Evolutionary conservation across 768 basidiomycete species (phyloP).

Genomic region (Mycena galopus): DNA sequence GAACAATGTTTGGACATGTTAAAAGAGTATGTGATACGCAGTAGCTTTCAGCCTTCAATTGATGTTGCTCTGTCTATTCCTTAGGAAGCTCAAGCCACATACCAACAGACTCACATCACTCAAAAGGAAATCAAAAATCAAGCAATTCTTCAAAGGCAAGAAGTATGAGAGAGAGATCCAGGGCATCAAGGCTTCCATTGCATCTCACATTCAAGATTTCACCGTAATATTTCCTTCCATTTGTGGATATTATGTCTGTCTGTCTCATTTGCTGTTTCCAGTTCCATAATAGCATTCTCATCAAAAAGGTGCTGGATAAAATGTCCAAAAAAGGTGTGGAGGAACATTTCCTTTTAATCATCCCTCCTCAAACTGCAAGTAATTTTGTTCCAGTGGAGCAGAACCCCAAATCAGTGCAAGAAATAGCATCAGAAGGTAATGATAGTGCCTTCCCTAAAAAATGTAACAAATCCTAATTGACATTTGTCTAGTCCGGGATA

Average conservation of each 20-base stretch:
- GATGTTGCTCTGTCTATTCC: not conserved
- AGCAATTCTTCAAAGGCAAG: conserved; percentile 9
- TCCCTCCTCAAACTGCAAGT: too few species aligned
- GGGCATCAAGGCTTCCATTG: conserved; percentile 14
- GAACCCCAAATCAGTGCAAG: too few species aligned
- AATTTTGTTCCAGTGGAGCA: too few species aligned
- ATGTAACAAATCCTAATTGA: too few species aligned
- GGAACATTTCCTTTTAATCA: not conserved
- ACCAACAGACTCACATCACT: not conserved
- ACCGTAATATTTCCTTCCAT: too few species aligned
- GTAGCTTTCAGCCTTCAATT: conserved; percentile 5
- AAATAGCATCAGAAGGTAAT: too few species aligned
- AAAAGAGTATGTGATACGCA: not conserved
- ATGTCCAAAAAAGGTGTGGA: not conserved
- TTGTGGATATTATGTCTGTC: not conserved
- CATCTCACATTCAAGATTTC: conserved; percentile 9
- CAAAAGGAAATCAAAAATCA: not conserved
- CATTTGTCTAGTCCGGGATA: too few species aligned
- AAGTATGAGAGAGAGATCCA: conserved; percentile 13
- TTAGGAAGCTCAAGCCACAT: conserved; percentile 1
- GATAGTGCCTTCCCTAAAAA: too few species aligned
- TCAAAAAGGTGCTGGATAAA: not conserved
- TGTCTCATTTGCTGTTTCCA: not conserved
- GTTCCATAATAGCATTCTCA: not conserved
- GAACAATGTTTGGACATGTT: not conserved